Conservation (phyloP, 1,284 basidiomycete species). For the Cutaneotrichosporon cavernicola region DNA sequence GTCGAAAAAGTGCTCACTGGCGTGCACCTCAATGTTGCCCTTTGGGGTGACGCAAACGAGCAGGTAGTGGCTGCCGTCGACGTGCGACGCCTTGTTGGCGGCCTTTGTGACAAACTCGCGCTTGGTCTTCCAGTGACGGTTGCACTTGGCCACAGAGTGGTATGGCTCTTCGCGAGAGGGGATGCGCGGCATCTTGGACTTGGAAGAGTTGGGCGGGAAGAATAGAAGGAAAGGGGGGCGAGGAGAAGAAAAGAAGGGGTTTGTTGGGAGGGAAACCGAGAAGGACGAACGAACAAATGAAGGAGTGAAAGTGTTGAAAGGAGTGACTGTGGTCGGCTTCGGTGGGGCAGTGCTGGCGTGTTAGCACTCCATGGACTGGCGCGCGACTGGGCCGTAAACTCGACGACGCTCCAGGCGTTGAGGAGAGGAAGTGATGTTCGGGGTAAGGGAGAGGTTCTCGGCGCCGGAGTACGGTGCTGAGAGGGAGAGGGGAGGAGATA, state of each 20-base stretch:
- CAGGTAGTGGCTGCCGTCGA: slow-evolving; percentile 59
- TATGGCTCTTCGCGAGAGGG: slow-evolving; percentile 58
- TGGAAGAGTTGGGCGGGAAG: background rate
- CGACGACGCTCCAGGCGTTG: background rate
- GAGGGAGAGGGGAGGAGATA: background rate
- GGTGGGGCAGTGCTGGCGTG: slow-evolving; percentile 10
- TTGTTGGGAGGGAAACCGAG: background rate
- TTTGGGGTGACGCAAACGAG: slow-evolving; percentile 58
- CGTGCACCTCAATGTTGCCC: slow-evolving; percentile 59
- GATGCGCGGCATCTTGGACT: slow-evolving; percentile 55
- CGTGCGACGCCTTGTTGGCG: slow-evolving; percentile 55
- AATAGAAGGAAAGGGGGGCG: slow-evolving; percentile 7
- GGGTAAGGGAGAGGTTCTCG: background rate
- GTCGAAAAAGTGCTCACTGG: slow-evolving; percentile 50
- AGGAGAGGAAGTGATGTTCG: background rate
- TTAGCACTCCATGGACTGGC: background rate
- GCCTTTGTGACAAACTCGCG: slow-evolving; percentile 58
- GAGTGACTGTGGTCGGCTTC: slow-evolving; percentile 15
- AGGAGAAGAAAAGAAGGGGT: slow-evolving; percentile 7
- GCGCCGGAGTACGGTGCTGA: background rate
- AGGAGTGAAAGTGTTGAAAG: slow-evolving; percentile 8
- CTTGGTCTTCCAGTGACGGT: slow-evolving; percentile 59
- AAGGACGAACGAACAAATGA: slow-evolving; percentile 5
- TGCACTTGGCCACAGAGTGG: slow-evolving; percentile 56
- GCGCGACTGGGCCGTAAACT: background rate